Evolutionary conservation across 768 basidiomycete genomes (phyloP), one percentile per base, ranked within the genome.

Genomic region (Cubamyces lactineus): DNA sequence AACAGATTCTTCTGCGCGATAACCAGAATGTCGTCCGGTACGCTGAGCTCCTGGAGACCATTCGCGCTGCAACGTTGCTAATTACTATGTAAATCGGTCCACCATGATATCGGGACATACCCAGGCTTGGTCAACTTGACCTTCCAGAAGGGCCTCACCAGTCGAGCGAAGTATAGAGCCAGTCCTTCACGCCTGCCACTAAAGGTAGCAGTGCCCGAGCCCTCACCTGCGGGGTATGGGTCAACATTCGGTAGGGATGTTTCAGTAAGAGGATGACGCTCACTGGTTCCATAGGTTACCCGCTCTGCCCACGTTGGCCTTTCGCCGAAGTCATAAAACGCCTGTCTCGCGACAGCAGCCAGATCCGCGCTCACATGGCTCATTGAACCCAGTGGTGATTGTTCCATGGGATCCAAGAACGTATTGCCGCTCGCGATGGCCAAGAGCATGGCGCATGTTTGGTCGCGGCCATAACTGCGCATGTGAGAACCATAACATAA

Each of bases 131-230:
- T 92, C 54, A 99, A 76, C 68, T 88, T 92, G 53, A 83, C 79
- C 67, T 87, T 90, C 96, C 97, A 98, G 62, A 97, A 80, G 1
- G 94, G 91, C 34, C 94, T 79, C 21, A 97, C 77, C 24, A 97
- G 80, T 46, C 97, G 83, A 7, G 93, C 85, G 71, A 98, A 86
- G 72, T 94, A 95, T 28, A 96, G 74, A 0, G 89, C 89, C 50
- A 98, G 81, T 2, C 93, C 96, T 76, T 97, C 93, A 61, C 94
- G 83, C 58, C 94, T 83, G 30, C 94, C 91, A 66, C 92, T 94
- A 74, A 91, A 97, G 57, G 86, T 84, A 2, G 89, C 85, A 48
- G 83, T 88, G 16, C 91, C 89, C 52, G 86, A 84, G 67, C 79
- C 84, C 65, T 90, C 88, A 42, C 84, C 88, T 86, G 61, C 19